Evolutionary conservation across 2,329 filamentous ascomycete genomes (phyloP).

Genomic region (Penicillium sp.): DNA sequence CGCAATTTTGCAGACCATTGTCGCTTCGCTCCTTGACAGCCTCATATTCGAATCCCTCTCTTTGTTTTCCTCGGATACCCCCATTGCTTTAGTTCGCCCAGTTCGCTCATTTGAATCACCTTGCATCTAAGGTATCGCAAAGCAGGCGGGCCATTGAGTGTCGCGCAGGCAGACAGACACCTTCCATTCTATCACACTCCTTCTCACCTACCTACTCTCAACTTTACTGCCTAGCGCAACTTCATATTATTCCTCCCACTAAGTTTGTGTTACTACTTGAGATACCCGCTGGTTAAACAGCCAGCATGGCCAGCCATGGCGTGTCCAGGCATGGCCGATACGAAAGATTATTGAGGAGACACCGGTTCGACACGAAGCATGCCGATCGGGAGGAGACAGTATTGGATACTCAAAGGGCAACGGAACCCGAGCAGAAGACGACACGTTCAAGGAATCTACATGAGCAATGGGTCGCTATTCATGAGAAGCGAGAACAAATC

Average conservation of each 20-base stretch:
- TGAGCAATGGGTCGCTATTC: not conserved
- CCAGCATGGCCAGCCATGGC: slow-evolving; percentile 18
- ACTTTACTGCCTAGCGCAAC: not conserved
- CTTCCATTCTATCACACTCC: slow-evolving; percentile 3
- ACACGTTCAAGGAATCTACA: slow-evolving; percentile 7
- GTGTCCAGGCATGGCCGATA: slow-evolving; percentile 13
- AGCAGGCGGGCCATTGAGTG: slow-evolving; percentile 3
- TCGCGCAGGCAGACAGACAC: slow-evolving; percentile 19
- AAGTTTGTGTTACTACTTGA: not conserved
- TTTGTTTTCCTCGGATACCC: slow-evolving; percentile 6
- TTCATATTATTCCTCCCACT: not conserved
- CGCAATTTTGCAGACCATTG: slow-evolving; percentile 3
- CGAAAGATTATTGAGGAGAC: slow-evolving; percentile 17
- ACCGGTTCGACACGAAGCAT: slow-evolving; percentile 9
- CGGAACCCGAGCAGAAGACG: not conserved
- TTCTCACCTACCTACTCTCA: not conserved
- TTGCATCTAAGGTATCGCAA: not conserved
- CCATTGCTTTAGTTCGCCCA: slow-evolving; percentile 2
- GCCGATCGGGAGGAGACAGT: not conserved
- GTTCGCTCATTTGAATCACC: not conserved
- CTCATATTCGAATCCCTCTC: not conserved
- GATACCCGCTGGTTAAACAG: not conserved
- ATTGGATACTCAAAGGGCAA: not conserved
- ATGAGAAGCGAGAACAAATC: slow-evolving; percentile 9
- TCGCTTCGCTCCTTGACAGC: slow-evolving; percentile 10